Evolutionary conservation across 208 protist genomes (phyloP), one percentile per base, ranked within the genome.

Genomic region (Trypanosoma scelopori): DNA sequence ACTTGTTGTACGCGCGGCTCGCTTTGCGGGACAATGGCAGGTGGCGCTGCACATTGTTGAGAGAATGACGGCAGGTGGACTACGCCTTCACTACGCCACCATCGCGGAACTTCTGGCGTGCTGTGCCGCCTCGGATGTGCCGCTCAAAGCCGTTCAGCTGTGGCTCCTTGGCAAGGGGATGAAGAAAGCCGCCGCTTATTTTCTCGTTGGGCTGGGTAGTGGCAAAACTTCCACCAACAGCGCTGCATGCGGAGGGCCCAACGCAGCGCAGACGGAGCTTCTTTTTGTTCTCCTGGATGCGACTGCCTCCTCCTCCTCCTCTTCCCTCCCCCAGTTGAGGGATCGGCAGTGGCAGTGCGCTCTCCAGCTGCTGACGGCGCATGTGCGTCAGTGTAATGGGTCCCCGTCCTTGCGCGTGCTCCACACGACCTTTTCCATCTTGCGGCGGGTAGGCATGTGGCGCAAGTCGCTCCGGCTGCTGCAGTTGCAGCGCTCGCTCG

Each of bases 91-190:
- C 37, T 71, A 57, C 41, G 41, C 53, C 12, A 22, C 49, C 13
- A 23, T 64, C 6, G 65, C 65, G 41, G 65, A 71, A 18, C 43
- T 64, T 2, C 20, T 71, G 37, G 65, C 65, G 65, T 71, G 55
- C 27, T 71, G 55, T 22, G 5, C 55, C 23, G 20, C 55, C 18
- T 47, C 45, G 3, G 35, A 55, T 46, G 41, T 57, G 1, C 65
- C 65, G 37, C 65, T 71, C 28, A 45, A 71, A 30, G 55, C 25
- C 20, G 48, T 71, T 55, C 65, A 55, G n/a, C 41, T 71, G 53
- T 64, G 45, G 65, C 55, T 71, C 25, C 53, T 23, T n/a, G 27
- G 25, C 9, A 23, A 45, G 22, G 11, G 25, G 27, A 1, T 46
- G 20, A 39, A 51, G 37, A 39, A 25, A 28, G 1, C 32, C 7